Base-by-base conservation (phyloP, 2,329 filamentous ascomycete species). In the Alternaria arborescens region DNA sequence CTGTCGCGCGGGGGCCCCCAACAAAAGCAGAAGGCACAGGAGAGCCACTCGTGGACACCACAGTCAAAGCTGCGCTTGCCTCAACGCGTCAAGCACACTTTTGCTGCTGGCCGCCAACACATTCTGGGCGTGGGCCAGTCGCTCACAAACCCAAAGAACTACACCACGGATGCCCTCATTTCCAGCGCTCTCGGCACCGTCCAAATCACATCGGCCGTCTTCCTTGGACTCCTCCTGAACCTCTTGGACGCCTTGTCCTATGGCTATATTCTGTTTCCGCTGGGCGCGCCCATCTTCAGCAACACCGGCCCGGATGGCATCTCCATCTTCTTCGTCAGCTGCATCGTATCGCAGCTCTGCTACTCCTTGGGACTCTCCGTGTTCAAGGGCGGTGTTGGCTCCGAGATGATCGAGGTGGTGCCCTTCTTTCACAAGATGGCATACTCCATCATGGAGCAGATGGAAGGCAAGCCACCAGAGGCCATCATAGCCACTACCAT, bases 371-470 rank as follows among this genome's bases (percentile, higher is more conserved):
- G 89, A 4, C 91, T 93, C 0, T 97, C 94, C 72, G 89, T 92
- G 34, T 99, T 99, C 81, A 90, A 87, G 67, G 94, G 95, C 16
- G 93, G 92, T 4, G 89, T 99, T 60, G 95, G 95, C 5, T 98
- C 95, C 3, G 95, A 99, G 78, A 89, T 99, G 89, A 99, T 98
- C 68, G 95, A 99, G 80, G 94, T 98, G 1, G 94, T 99, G 1
- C 95, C 94, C 0, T 99, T 99, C 81, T 98, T 99, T 77, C 95
- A 99, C 81, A 97, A 94, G 73, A 99, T 99, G 94, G 94, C 95
- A 0, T 89, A 90, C 65, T 94, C 91, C 30, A 97, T 98, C 74
- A 88, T 95, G 67, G 83, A 84, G 14, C 84, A 86, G 43, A 89
- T 99, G 66, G 92, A 94, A 16, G 87, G 91, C 64, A 89, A 94